A percentile compares a stretch with the other conserved stretches of the same genome.
Conservation (phyloP, 306 rosid species). For the Astragalus membranaceus region DNA sequence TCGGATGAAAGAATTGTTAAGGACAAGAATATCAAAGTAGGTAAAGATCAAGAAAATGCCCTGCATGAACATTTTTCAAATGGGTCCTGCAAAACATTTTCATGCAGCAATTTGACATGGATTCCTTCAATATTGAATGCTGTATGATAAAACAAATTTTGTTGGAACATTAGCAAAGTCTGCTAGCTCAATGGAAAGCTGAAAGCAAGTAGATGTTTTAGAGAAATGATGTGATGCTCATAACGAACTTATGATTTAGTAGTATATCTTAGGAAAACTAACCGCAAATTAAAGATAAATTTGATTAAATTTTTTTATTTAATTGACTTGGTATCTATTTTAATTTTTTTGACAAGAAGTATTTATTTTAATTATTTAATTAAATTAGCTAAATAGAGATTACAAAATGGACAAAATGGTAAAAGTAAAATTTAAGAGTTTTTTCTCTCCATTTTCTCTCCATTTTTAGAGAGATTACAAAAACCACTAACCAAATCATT, state of each 20-base stretch:
- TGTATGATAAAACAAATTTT: constrained; percentile 55
- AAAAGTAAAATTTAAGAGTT: no score
- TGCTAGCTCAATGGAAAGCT: constrained; percentile 32
- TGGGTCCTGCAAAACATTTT: constrained; percentile 42
- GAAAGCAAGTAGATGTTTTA: constrained; percentile 25
- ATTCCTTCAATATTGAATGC: constrained; percentile 38
- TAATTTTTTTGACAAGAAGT: no score
- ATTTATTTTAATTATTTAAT: no score
- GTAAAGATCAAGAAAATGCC: constrained; percentile 32
- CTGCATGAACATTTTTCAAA: constrained; percentile 64
- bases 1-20: constrained; percentile 18
- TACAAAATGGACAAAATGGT: no score
- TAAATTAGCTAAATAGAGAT: no score
- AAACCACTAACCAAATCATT: no score
- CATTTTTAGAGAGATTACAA: no score
- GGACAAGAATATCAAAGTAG: constrained; percentile 23
- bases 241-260: neutral
- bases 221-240: constrained; percentile 21
- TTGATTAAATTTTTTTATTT: neutral
- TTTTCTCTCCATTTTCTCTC: no score
- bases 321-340: no score
- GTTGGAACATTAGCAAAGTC: constrained; percentile 36
- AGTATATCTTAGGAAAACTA: neutral
- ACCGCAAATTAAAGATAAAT: neutral
- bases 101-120: constrained; percentile 39